These are phyloP conservation scores for Aspergillus heteromorphus DNA, from an alignment of 495 filamentous ascomycete genomes.

Conservation along the genomic window DNA sequence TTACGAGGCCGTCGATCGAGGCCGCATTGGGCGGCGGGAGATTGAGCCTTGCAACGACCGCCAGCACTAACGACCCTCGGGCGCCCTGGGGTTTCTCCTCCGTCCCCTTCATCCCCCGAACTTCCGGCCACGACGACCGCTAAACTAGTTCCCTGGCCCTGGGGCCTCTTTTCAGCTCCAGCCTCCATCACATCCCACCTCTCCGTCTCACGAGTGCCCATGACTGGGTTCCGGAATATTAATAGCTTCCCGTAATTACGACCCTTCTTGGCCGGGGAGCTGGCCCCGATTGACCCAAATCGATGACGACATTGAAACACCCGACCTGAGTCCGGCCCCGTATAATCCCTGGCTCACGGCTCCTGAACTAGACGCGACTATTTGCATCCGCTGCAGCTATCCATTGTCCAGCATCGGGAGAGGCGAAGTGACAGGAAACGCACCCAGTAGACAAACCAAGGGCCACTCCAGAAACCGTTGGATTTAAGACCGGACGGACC, in stretches of 20 bases:
- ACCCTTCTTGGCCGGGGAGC: neutral
- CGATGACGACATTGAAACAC: neutral
- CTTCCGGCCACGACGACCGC: neutral
- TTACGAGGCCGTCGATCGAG: slow-evolving; percentile 16
- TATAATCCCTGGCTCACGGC: neutral
- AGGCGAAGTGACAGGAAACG: slow-evolving; percentile 3
- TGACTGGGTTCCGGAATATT: neutral
- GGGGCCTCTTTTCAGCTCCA: slow-evolving; percentile 7
- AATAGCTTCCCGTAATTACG: neutral
- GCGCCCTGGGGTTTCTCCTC: neutral
- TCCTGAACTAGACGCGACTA: neutral
- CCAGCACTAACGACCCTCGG: slow-evolving; percentile 5
- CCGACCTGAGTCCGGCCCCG: neutral
- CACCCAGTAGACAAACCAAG: neutral
- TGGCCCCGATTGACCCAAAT: neutral
- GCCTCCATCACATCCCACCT: slow-evolving; percentile 6
- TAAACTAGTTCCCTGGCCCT: slow-evolving; percentile 1
- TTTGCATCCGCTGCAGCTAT: slow-evolving; percentile 2
- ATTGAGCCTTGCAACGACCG: slow-evolving; percentile 8
- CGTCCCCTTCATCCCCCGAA: slow-evolving; percentile 1
- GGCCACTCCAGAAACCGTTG: neutral
- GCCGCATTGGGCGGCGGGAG: slow-evolving; percentile 9
- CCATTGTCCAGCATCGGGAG: neutral
- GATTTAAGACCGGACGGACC: neutral
- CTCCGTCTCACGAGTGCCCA: neutral